Conservation (phyloP, 176 grass and related monocot species). For the Cenchrus purpureus region DNA sequence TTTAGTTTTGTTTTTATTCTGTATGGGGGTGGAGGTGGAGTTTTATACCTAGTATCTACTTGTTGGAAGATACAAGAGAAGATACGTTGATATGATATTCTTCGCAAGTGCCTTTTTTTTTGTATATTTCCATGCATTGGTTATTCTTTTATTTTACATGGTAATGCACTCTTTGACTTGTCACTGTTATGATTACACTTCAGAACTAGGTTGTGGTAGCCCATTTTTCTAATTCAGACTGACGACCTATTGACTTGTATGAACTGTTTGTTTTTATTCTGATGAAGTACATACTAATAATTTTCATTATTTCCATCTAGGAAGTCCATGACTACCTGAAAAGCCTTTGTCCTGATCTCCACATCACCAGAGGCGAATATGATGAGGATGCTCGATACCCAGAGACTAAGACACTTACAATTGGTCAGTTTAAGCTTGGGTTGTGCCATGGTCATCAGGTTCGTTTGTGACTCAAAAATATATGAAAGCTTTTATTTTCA, state of each 20-base stretch:
- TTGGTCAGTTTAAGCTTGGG: constrained; percentile 98
- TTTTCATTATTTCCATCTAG: constrained; percentile 42
- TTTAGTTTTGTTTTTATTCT: background rate
- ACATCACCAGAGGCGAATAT: constrained; percentile 92
- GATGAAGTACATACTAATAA: constrained; percentile 4
- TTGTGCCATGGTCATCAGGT: constrained; percentile 99
- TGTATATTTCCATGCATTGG: background rate
- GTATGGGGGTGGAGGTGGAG: background rate
- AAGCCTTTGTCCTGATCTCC: constrained; percentile 95
- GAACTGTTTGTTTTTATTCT: constrained; percentile 16
- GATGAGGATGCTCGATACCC: constrained; percentile 94
- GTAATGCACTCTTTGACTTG: constrained; percentile 21
- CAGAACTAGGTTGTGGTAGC: background rate
- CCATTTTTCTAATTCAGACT: background rate
- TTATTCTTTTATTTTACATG: constrained; percentile 17
- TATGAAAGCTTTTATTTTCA: constrained; percentile 24
- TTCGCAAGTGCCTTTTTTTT: background rate
- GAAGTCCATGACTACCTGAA: constrained; percentile 99
- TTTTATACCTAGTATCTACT: background rate
- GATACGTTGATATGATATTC: background rate
- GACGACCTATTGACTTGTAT: constrained; percentile 2
- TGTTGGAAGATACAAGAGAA: background rate
- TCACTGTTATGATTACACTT: background rate
- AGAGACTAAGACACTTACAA: constrained; percentile 91
- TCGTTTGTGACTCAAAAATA: constrained; percentile 21